Conservation (phyloP, 192 early-diverging fungal genomes). For the Nowakowskiella sp. region DNA sequence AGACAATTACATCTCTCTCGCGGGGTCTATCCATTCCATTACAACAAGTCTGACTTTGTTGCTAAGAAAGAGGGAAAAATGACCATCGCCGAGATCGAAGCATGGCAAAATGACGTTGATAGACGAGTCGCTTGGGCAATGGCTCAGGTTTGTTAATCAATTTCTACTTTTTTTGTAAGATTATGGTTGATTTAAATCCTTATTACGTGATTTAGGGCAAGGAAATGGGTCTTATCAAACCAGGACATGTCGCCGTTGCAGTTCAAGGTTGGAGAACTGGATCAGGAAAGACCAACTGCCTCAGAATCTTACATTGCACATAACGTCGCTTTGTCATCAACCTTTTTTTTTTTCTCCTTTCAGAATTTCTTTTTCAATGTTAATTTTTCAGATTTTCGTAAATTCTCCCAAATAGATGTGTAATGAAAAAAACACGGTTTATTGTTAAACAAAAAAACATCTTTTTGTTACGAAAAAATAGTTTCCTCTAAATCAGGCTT, state of each 20-base stretch:
- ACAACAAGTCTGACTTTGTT: conserved; percentile 21
- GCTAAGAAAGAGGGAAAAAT: neutral
- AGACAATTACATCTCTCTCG: conserved; percentile 75
- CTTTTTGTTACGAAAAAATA: neutral
- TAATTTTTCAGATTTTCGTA: neutral
- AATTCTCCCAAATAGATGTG: neutral
- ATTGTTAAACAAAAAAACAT: neutral
- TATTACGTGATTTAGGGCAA: neutral
- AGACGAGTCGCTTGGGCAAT: neutral
- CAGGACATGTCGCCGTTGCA: neutral
- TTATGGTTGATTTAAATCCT: neutral
- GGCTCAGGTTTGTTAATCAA: neutral
- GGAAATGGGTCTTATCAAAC: neutral
- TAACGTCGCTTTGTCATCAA: neutral
- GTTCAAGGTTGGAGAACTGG: neutral
- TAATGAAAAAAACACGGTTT: neutral
- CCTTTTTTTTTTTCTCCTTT: neutral
- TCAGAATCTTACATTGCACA: neutral
- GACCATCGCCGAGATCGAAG: neutral
- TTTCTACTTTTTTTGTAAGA: neutral
- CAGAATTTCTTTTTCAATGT: neutral
- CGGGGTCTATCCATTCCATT: conserved; percentile 75
- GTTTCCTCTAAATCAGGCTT: neutral
- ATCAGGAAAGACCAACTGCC: neutral
- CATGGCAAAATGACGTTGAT: neutral